Percentiles rank a stretch among this genome's conserved stretches.
Conservation (phyloP, 495 filamentous ascomycete species). For the Penicillium cosmopolitanum region DNA sequence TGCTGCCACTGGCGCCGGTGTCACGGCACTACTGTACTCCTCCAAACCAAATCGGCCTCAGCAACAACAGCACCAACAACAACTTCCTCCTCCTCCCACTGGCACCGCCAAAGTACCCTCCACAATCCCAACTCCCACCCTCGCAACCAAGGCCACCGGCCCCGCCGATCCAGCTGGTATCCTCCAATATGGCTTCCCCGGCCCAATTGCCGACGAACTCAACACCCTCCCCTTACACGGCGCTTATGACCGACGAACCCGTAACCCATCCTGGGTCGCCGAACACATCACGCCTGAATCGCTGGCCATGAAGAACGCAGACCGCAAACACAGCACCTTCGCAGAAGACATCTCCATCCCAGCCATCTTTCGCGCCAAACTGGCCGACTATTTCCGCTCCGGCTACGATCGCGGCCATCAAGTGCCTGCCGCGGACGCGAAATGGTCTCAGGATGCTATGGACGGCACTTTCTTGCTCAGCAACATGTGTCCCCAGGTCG, state of each 20-base stretch:
- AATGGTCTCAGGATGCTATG: slow-evolving; percentile 93
- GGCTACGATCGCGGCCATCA: slow-evolving; percentile 77
- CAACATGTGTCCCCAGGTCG: slow-evolving; percentile 99
- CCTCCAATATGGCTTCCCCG: slow-evolving; percentile 97
- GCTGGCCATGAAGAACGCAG: slow-evolving; percentile 70
- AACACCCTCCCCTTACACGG: slow-evolving; percentile 74
- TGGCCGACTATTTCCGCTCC: slow-evolving; percentile 90
- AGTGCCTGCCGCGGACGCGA: slow-evolving; percentile 95
- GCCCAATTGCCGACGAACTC: slow-evolving; percentile 82
- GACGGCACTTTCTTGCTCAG: slow-evolving; percentile 88
- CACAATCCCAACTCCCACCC: slow-evolving; percentile 43
- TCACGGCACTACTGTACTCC: slow-evolving; percentile 80
- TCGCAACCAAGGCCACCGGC: slow-evolving; percentile 41
- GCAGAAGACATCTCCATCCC: slow-evolving; percentile 80
- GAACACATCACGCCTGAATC: slow-evolving; percentile 97
- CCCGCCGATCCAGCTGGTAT: slow-evolving; percentile 86
- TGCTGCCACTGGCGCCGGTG: slow-evolving; percentile 84
- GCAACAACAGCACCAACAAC: slow-evolving; percentile 42
- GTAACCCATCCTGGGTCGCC: slow-evolving; percentile 93
- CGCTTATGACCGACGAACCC: slow-evolving; percentile 86
- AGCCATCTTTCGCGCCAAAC: slow-evolving; percentile 81
- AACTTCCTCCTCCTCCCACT: slow-evolving; percentile 37
- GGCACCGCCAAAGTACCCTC: slow-evolving; percentile 25
- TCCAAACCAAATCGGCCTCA: slow-evolving; percentile 45
- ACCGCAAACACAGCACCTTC: slow-evolving; percentile 84